Evolutionary conservation across 352 stramenopile genomes (phyloP).

Genomic region (Aphanomyces euteiches): DNA sequence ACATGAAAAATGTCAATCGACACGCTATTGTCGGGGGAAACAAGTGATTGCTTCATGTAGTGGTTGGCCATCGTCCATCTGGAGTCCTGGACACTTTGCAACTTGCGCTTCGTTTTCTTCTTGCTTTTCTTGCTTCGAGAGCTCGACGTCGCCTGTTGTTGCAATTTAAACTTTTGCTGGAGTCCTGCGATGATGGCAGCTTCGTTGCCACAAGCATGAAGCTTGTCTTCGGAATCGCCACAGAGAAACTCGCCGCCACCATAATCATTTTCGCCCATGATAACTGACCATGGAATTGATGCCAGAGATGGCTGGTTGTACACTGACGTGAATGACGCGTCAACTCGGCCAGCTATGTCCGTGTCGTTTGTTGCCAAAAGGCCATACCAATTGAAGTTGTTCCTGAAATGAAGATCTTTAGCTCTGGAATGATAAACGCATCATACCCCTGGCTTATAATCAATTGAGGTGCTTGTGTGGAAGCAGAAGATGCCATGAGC

Average conservation of each 20-base stretch:
- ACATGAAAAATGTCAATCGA: conserved; percentile 17
- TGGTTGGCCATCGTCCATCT: conserved; percentile 6
- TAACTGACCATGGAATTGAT: conserved; percentile 54
- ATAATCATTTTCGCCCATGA: conserved; percentile 84
- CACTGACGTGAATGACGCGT: conserved; percentile 34
- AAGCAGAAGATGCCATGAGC: conserved; percentile 37
- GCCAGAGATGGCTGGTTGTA: conserved; percentile 35
- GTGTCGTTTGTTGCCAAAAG: conserved; percentile 38
- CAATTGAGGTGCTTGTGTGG: conserved; percentile 34
- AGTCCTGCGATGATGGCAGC: not conserved
- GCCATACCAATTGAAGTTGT: conserved; percentile 24
- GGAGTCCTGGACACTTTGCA: not conserved
- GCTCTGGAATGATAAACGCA: too few relatives aligned
- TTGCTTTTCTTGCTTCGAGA: not conserved
- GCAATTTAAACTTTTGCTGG: not conserved
- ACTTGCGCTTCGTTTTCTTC: not conserved
- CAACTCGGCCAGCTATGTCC: conserved; percentile 34
- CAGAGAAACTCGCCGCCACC: conserved; percentile 72
- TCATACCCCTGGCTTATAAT: conserved; percentile 33
- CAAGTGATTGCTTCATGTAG: conserved; percentile 4
- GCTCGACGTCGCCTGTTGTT: not conserved
- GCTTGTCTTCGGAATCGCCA: conserved; percentile 30
- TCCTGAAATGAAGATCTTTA: conserved; percentile 6
- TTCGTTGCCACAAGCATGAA: not conserved
- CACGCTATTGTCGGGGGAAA: not conserved